Evolutionary conservation across 495 filamentous ascomycete species (phyloP).

Genomic region (Umbilicaria muhlenbergii): DNA sequence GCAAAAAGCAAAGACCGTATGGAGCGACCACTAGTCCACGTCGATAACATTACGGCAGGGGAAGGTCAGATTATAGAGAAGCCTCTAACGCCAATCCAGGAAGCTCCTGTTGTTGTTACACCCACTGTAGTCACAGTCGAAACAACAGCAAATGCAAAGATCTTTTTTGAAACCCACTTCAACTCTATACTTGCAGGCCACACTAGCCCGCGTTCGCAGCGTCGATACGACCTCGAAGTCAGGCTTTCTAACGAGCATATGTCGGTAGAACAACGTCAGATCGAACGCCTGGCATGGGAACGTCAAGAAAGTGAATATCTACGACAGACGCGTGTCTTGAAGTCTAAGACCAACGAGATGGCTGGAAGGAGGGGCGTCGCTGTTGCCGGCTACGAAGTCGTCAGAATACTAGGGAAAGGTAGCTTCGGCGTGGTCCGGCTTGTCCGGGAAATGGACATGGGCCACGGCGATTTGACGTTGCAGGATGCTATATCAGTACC

Average conservation of each 20-base stretch:
- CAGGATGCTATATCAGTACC: neutral
- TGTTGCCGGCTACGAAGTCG: constrained; percentile 54
- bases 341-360: constrained; percentile 35
- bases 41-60: neutral
- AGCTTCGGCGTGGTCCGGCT: constrained; percentile 87
- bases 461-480: neutral
- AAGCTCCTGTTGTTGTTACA: constrained; percentile 11
- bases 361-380: constrained; percentile 20
- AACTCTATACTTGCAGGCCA: constrained; percentile 39
- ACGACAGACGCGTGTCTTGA: constrained; percentile 55
- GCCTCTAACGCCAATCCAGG: constrained; percentile 10
- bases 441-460: constrained; percentile 44
- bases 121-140: constrained; percentile 68
- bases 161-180: constrained; percentile 76
- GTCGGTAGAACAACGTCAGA: constrained; percentile 37
- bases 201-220: constrained; percentile 43
- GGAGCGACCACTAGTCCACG: neutral
- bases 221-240: constrained; percentile 51
- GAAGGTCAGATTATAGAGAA: constrained; percentile 2
- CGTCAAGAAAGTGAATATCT: constrained; percentile 58
- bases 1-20: constrained; percentile 3
- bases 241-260: constrained; percentile 36
- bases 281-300: constrained; percentile 40
- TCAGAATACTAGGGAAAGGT: constrained; percentile 84
- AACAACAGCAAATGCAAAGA: constrained; percentile 60